Evolutionary conservation across 1,284 basidiomycete genomes (phyloP), one percentile per base, ranked within the genome.

Genomic region (Ustilago bromivora): DNA sequence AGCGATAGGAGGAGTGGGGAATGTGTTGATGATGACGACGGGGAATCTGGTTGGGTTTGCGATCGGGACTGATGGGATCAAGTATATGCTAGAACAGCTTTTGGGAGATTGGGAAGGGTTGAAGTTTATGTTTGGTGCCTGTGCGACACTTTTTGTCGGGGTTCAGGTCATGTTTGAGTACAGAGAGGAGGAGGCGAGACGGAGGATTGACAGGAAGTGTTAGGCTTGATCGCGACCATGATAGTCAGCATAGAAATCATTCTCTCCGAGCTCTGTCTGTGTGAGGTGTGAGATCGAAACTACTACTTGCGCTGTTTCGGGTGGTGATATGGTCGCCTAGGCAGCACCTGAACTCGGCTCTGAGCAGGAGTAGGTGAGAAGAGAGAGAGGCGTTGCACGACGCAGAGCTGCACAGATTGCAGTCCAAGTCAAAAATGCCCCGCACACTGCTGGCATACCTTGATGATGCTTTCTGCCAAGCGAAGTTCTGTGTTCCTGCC

Each of bases 31-130:
- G 87, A 94, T 99, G 94, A 93, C 96, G 90, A 87, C 89, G 0
- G 96, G 95, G 38, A 99, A 99, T 85, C 90, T 99, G 6, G 92
- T 99, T 2, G 96, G 97, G 0, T 98, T 99, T 84, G 96, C 95
- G 13, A 89, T 98, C 49, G 96, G 96, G 2, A 88, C 91, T 0
- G 94, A 98, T 12, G 96, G 95, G 0, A 90, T 93, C 57, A 86
- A 88, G 65, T 92, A 93, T 84, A 90, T 98, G 86, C 85, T 91
- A 12, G 75, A 87, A 4, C 88, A 93, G 85, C 87, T 98, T 35
- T 86, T 91, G 43, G 91, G 90, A 1, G 92, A 90, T 32, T 88
- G 88, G 82, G 87, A 90, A 84, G 95, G 94, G 6, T 78, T 92
- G 54, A 87, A 86, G 17, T 97, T 96, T 86, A 87, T 94, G 66